Evolutionary conservation across 2,329 filamentous ascomycete species (phyloP).

Genomic region (Fusarium annulatum): DNA sequence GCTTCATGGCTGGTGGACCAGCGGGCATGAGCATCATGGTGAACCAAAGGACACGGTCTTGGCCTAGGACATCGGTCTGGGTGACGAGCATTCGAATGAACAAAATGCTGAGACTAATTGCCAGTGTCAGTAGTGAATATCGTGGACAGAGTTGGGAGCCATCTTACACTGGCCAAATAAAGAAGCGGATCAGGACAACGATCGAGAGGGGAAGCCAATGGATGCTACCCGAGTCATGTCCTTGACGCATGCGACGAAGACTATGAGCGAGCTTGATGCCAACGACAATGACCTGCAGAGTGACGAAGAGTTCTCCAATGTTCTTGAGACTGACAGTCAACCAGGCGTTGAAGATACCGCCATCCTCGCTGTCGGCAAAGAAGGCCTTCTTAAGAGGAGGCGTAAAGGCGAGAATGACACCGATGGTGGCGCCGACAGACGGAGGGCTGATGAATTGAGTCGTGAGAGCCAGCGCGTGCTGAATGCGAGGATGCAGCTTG

Average conservation of each 20-base stretch:
- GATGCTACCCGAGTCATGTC: slow-evolving; percentile 16
- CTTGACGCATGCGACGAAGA: slow-evolving; percentile 24
- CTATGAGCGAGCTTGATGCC: slow-evolving; percentile 33
- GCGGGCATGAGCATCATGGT: slow-evolving; percentile 32
- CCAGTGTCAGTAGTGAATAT: background rate
- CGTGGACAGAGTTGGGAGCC: accelerated
- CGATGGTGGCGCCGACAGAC: slow-evolving; percentile 10
- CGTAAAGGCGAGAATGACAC: slow-evolving; percentile 12
- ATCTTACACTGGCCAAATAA: slow-evolving; percentile 29
- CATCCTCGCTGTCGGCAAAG: slow-evolving; percentile 20
- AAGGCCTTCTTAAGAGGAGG: slow-evolving; percentile 29
- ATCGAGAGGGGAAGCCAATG: slow-evolving; percentile 9
- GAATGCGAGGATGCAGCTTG: slow-evolving; percentile 8
- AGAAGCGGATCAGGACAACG: slow-evolving; percentile 18
- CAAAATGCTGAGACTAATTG: slow-evolving; percentile 13
- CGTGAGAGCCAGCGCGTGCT: background rate
- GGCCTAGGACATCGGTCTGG: slow-evolving; percentile 4
- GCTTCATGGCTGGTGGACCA: slow-evolving; percentile 27
- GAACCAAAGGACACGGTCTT: slow-evolving; percentile 29
- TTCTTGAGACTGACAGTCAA: slow-evolving; percentile 32
- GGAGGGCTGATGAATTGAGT: slow-evolving; percentile 31
- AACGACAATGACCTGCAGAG: slow-evolving; percentile 27
- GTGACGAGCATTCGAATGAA: slow-evolving; percentile 24
- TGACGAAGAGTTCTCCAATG: slow-evolving; percentile 31
- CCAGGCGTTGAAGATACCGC: slow-evolving; percentile 29